Evolutionary conservation across 169 alveolate species (phyloP).

Genomic region (Theileria equi): DNA sequence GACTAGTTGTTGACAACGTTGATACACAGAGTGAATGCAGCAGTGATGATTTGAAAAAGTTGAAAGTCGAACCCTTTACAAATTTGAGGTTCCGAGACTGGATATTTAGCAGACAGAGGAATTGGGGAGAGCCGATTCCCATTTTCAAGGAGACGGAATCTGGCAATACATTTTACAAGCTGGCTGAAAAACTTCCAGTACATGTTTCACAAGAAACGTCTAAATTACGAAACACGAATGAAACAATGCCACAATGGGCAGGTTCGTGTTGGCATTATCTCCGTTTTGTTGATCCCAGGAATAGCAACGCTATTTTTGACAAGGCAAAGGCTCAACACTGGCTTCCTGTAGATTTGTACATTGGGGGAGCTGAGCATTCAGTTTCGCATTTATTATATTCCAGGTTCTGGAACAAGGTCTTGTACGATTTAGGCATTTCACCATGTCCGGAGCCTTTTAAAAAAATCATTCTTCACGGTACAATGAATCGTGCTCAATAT

Average conservation of each 20-base stretch:
- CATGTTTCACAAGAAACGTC: conserved; percentile 28
- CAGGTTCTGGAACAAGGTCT: conserved; percentile 87
- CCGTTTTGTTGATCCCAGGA: conserved; percentile 80
- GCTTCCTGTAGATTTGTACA: conserved; percentile 91
- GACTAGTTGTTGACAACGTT: conserved; percentile 14
- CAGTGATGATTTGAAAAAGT: too few relatives aligned
- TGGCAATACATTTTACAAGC: conserved; percentile 27
- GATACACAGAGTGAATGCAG: background rate
- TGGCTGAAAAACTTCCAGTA: conserved; percentile 48
- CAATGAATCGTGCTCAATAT: conserved; percentile 71
- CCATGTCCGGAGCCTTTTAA: conserved; percentile 84
- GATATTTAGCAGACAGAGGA: conserved; percentile 88
- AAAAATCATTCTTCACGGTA: conserved; percentile 82
- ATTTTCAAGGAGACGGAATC: conserved; percentile 41
- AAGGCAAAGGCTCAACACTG: conserved; percentile 65
- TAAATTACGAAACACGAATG: conserved; percentile 59
- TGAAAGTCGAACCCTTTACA: conserved; percentile 26
- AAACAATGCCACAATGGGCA: conserved; percentile 93
- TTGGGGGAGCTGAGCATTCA: conserved; percentile 93
- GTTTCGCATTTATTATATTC: conserved; percentile 88
- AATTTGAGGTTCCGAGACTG: conserved; percentile 81
- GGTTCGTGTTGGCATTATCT: conserved; percentile 90
- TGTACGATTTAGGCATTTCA: conserved; percentile 74
- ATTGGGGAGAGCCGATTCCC: conserved; percentile 95
- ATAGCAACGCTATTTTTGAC: conserved; percentile 60